Conservation (phyloP, 176 grass and related monocot species). For the Tuctoria greenei region DNA sequence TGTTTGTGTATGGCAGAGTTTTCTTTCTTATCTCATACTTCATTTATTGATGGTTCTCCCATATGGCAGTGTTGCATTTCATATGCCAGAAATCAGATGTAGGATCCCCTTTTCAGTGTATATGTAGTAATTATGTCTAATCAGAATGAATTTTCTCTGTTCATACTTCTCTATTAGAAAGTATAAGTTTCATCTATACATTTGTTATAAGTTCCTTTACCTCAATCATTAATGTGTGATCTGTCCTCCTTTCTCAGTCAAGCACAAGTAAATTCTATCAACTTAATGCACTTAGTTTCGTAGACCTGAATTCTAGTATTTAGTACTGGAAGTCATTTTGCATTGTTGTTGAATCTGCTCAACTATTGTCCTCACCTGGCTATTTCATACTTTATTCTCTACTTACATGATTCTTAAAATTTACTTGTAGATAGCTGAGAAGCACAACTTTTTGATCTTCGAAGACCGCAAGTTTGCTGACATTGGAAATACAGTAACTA, state of each 20-base stretch:
- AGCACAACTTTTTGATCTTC: slow-evolving; percentile 82
- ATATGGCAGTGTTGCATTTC: neutral
- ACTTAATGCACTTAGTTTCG: too few relatives aligned
- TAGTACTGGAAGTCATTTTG: neutral
- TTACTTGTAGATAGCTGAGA: slow-evolving; percentile 78
- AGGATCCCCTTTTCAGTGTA: too few relatives aligned
- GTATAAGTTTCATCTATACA: neutral
- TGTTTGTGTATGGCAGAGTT: neutral
- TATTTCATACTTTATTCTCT: neutral
- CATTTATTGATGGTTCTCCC: neutral
- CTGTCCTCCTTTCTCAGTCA: too few relatives aligned
- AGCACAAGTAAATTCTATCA: too few relatives aligned
- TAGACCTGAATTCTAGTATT: too few relatives aligned
- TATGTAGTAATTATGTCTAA: too few relatives aligned
- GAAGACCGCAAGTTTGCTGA: slow-evolving; percentile 93
- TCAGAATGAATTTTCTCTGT: too few relatives aligned
- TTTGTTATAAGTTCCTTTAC: neutral
- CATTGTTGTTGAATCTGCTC: neutral
- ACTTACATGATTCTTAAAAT: neutral
- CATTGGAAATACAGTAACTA: slow-evolving; percentile 88
- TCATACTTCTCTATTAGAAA: too few relatives aligned
- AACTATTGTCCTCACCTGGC: neutral
- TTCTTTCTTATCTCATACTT: neutral
- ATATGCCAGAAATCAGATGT: too few relatives aligned
- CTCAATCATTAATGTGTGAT: neutral